Base-by-base conservation (phyloP, 2,329 filamentous ascomycete species). In the Aurifilum marmelostoma region DNA sequence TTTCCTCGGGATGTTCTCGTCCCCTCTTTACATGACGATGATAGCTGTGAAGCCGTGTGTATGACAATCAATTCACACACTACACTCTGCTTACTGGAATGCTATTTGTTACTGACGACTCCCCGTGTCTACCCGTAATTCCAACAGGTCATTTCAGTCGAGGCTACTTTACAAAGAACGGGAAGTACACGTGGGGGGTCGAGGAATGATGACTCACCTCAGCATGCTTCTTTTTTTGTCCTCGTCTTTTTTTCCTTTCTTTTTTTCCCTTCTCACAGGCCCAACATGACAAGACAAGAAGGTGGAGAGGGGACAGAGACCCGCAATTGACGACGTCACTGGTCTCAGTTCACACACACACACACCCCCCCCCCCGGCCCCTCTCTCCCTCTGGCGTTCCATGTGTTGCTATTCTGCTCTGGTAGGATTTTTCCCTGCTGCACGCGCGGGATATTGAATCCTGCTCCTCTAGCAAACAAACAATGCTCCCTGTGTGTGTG, bases 271-370 rank as follows among this genome's bases (percentile, higher is more conserved):
- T 56, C 14, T 32, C 7, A n/a, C 43, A n/a, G 14, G 8, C 56
- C 32, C 32, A 27, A 18, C n/a, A 58, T 24, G 24, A 32, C n/a
- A 58, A 27, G 29, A 58, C 52, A 56, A 24, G 27, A 18, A 24
- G 54, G 11, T 3, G 29, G 52, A 14, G 14, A n/a, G 54, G 11
- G 16, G 29, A 34, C 1, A 16, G 27, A 7, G 52, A 59, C 56
- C 29, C 56, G 18, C 32, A 59, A 12, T 14, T 37, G 56, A 59
- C 56, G 56, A 34, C 56, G n/a, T 63, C 39, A 63, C 61, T 18
- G 41, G 61, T 63, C 18, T 37, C 56, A 60, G 39, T 60, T 43
- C 41, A 43, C 21, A 43, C n/a, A n/a, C n/a, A 43, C 41, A 43
- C 41, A 43, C 41, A 43, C 41, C 41, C 8, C 8, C 4, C 41